A percentile compares a stretch with the other conserved stretches of the same genome.
phyloP scores from a whole-genome alignment of 176 grass and related monocot species.

The Puccinellia tenuiflora region DNA sequence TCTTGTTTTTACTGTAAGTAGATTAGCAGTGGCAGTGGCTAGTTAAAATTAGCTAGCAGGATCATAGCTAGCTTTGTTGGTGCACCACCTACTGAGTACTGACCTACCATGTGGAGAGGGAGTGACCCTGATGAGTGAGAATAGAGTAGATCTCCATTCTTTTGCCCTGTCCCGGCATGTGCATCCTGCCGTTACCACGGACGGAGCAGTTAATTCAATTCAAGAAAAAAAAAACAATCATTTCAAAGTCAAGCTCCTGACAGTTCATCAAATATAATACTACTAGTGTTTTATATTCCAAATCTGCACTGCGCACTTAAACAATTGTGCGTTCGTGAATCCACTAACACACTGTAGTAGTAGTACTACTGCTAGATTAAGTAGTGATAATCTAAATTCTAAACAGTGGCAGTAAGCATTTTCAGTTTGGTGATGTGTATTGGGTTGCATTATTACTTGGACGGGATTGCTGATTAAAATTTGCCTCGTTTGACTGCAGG shows the following conservation, averaged over 20 bases:
- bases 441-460: neutral
- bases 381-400: too few relatives aligned
- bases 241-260: neutral
- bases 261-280: neutral
- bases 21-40: neutral
- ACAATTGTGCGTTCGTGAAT: neutral
- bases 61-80: neutral
- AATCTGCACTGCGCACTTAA: neutral
- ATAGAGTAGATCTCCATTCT: constrained; percentile 6
- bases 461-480: neutral
- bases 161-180: constrained; percentile 9
- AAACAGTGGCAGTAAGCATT: too few relatives aligned
- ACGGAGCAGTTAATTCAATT: constrained; percentile 21
- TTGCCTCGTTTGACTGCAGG: constrained; percentile 27
- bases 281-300: neutral
- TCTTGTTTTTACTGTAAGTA: neutral
- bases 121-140: neutral
- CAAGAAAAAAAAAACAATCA: neutral
- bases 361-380: too few relatives aligned
- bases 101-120: neutral
- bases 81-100: neutral
- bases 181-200: constrained; percentile 16
- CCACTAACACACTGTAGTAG: too few relatives aligned
- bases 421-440: neutral
- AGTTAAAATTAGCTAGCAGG: neutral